A percentile compares a stretch with the other conserved stretches of the same genome.
phyloP scores from a whole-genome alignment of 805 yeast genomes.

The Sungouiozyma ichnusensis region DNA sequence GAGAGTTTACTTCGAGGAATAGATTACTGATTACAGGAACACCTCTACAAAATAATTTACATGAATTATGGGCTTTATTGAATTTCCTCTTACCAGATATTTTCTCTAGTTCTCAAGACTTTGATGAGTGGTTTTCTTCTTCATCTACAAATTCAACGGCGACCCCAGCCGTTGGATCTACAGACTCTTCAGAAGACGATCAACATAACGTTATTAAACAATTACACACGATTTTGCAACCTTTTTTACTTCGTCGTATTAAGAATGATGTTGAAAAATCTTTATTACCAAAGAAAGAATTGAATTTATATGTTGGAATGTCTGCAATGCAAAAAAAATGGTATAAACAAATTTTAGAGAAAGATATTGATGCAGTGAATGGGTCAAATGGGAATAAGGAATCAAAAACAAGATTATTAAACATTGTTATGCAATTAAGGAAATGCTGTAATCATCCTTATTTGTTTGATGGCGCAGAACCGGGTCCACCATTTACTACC shows the following conservation, averaged over 20 bases:
- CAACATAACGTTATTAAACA: conserved; percentile 52
- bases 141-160: neutral
- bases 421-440: conserved; percentile 76
- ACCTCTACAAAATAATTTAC: conserved; percentile 70
- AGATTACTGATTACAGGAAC: conserved; percentile 74
- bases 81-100: conserved; percentile 73
- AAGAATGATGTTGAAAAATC: conserved; percentile 74
- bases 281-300: conserved; percentile 61
- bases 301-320: conserved; percentile 69
- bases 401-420: conserved; percentile 62
- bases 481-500: conserved; percentile 81
- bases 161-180: neutral
- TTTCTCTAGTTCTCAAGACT: conserved; percentile 62
- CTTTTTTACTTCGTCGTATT: conserved; percentile 66
- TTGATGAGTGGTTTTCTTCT: conserved; percentile 63
- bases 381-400: conserved; percentile 68
- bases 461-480: conserved; percentile 79
- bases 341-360: conserved; percentile 68
- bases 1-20: conserved; percentile 61
- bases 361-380: conserved; percentile 76
- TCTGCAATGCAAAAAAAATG: conserved; percentile 66
- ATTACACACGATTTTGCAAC: conserved; percentile 64
- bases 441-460: conserved; percentile 84
- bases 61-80: conserved; percentile 73
- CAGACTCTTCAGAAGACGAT: conserved; percentile 29